Evolutionary conservation across 2,329 filamentous ascomycete genomes (phyloP).

Genomic region (Didymella sp.): DNA sequence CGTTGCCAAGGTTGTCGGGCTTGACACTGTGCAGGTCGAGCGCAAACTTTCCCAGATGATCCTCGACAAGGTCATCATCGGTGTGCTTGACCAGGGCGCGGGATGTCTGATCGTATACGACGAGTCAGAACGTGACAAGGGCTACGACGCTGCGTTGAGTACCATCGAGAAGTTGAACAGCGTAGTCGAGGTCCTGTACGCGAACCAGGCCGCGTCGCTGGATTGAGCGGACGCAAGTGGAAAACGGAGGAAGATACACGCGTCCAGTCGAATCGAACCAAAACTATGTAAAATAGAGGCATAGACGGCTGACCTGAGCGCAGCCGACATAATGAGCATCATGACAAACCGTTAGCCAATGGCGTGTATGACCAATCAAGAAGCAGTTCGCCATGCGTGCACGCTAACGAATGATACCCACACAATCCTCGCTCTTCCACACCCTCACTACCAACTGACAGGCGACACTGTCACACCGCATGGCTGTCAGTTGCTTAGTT

Average conservation of each 20-base stretch:
- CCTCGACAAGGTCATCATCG: constrained; percentile 97
- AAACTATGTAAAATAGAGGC: constrained; percentile 43
- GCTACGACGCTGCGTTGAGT: constrained; percentile 90
- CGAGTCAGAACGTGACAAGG: constrained; percentile 89
- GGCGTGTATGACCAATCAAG: constrained; percentile 13
- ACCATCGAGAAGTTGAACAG: constrained; percentile 97
- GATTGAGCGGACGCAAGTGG: constrained; percentile 65
- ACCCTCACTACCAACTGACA: constrained; percentile 1
- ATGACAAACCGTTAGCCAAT: constrained; percentile 17
- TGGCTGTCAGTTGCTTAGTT: neutral
- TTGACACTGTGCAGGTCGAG: constrained; percentile 96
- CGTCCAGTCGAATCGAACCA: neutral
- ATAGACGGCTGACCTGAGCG: constrained; percentile 34
- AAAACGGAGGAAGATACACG: neutral
- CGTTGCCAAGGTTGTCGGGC: constrained; percentile 95
- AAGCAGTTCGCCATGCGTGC: neutral
- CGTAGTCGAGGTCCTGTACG: constrained; percentile 96
- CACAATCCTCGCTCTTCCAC: neutral
- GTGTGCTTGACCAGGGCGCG: constrained; percentile 95
- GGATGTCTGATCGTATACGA: constrained; percentile 97
- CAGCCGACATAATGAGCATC: constrained; percentile 29
- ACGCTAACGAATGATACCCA: neutral
- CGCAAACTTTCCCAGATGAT: constrained; percentile 99
- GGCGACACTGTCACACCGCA: constrained; percentile 5
- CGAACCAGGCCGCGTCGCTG: constrained; percentile 93